Percentiles rank a stretch among this genome's conserved stretches.
Conservation (phyloP, 495 filamentous ascomycete genomes). For the Trichocladium antarcticum region DNA sequence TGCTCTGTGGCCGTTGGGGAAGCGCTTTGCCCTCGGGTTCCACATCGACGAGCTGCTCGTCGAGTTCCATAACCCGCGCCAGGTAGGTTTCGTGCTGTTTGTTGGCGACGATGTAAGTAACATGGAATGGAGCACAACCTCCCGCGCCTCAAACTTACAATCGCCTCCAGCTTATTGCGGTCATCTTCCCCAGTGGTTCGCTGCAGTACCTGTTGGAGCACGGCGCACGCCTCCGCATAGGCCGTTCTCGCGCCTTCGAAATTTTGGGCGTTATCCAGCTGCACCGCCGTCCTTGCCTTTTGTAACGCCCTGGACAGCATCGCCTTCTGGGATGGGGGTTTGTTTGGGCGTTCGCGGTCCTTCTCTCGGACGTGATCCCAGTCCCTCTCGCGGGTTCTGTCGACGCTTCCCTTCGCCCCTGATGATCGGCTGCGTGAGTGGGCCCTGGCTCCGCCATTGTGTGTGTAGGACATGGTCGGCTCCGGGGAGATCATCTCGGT, state of each 20-base stretch:
- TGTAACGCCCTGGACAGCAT: slow-evolving; percentile 89
- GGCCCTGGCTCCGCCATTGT: slow-evolving; percentile 29
- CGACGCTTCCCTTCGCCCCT: slow-evolving; percentile 32
- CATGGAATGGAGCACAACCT: neutral
- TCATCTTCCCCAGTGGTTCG: slow-evolving; percentile 76
- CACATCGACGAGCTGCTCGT: slow-evolving; percentile 52
- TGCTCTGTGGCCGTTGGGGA: slow-evolving; percentile 60
- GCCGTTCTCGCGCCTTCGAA: slow-evolving; percentile 86
- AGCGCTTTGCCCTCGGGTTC: slow-evolving; percentile 56
- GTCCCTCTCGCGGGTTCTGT: slow-evolving; percentile 29
- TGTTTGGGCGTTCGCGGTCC: slow-evolving; percentile 20
- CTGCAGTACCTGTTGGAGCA: slow-evolving; percentile 78
- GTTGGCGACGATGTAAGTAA: slow-evolving; percentile 5
- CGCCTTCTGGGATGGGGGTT: slow-evolving; percentile 60
- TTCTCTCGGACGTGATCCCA: no score
- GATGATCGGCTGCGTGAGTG: slow-evolving; percentile 42
- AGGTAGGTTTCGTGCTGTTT: slow-evolving; percentile 75
- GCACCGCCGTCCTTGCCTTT: slow-evolving; percentile 89
- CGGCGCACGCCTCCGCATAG: slow-evolving; percentile 75
- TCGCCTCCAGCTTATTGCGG: slow-evolving; percentile 70
- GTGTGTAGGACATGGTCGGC: slow-evolving; percentile 25
- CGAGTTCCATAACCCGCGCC: slow-evolving; percentile 73
- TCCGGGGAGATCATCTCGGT: slow-evolving; percentile 5
- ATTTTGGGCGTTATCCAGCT: slow-evolving; percentile 90
- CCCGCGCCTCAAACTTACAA: slow-evolving; percentile 51